Base-by-base conservation (phyloP, 192 early-diverging fungal species). In the Coemansia erecta region DNA sequence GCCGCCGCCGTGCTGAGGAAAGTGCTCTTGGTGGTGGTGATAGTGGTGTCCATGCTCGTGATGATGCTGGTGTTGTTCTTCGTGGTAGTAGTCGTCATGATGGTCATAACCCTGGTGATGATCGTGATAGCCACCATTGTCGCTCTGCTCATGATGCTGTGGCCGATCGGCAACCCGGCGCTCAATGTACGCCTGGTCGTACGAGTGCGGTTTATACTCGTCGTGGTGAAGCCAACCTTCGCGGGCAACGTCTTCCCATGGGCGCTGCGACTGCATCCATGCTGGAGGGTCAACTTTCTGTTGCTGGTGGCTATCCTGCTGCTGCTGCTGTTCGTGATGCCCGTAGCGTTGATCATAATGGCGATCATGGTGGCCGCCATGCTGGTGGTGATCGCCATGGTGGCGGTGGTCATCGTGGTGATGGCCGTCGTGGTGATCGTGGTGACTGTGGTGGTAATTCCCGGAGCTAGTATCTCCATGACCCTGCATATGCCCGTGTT, bases 171-270 rank as follows among this genome's bases (percentile, higher is more conserved):
- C 22, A 12, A 73, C 53, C 41, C 80, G 81, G 3, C 73, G 67
- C 23, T 67, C 73, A 43, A 75, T 70, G 58, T 81, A 85, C 1
- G 82, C 70, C 8, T 83, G 72, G 43, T 85, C 82, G 47, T 83
- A 83, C 2, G 55, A 33, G 42, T 66, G 65, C 15, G 70, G 81
- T 33, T 78, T 66, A 26, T 64, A 66, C n/a, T 79, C 77, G n/a
- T 65, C 72, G n/a, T 75, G 70, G 23, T 83, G 79, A 28, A 70
- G 58, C 61, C 71, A 80, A 0, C 81, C 76, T 41, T 85, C 82
- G 49, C 82, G 62, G 17, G 82, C 84, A 13, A 85, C 64, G 49
- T 73, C 77, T 53, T 85, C 84, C 82, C 82, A 85, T 21, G 82
- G 80, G 23, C 84, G 66, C 60, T 73, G 70, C 22, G 77, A 79